Conservation (phyloP, 208 protist species). For the Plasmodiophora brassicae region DNA sequence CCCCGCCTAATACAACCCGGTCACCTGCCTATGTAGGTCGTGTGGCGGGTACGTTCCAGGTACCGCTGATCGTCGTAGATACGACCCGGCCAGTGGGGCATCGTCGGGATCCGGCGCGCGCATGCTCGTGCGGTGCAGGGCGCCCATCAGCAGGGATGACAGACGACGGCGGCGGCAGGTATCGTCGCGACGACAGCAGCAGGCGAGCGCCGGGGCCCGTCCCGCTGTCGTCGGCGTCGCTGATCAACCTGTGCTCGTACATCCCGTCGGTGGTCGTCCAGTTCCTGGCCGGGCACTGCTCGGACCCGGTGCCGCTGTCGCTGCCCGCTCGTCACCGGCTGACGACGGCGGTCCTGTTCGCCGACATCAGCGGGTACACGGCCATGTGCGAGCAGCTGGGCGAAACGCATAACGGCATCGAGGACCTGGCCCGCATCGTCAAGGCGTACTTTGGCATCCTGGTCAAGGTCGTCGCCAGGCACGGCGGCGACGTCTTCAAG, state of each 20-base stretch:
- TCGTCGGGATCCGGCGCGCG: too few species aligned
- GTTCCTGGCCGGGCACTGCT: background rate
- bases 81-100: too few species aligned
- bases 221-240: background rate
- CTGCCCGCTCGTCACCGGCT: background rate
- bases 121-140: too few species aligned
- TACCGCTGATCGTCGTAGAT: too few species aligned
- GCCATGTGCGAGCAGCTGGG: slow-evolving; percentile 33
- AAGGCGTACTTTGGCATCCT: slow-evolving; percentile 35
- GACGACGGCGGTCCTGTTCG: slow-evolving; percentile 44
- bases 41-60: too few species aligned
- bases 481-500: slow-evolving; percentile 42
- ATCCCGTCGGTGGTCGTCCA: slow-evolving; percentile 29
- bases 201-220: too few species aligned
- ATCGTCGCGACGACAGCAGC: too few species aligned
- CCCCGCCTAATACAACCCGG: too few species aligned
- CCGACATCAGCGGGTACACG: slow-evolving; percentile 41
- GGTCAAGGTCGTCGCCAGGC: slow-evolving; percentile 1
- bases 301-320: too few species aligned
- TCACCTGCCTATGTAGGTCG: too few species aligned
- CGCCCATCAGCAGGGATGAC: too few species aligned
- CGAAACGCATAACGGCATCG: background rate
- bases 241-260: slow-evolving; percentile 35
- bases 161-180: too few species aligned
- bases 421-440: slow-evolving; percentile 24